Base-by-base conservation (phyloP, 306 rosid genomes). In the Trichosanthes truncata region DNA sequence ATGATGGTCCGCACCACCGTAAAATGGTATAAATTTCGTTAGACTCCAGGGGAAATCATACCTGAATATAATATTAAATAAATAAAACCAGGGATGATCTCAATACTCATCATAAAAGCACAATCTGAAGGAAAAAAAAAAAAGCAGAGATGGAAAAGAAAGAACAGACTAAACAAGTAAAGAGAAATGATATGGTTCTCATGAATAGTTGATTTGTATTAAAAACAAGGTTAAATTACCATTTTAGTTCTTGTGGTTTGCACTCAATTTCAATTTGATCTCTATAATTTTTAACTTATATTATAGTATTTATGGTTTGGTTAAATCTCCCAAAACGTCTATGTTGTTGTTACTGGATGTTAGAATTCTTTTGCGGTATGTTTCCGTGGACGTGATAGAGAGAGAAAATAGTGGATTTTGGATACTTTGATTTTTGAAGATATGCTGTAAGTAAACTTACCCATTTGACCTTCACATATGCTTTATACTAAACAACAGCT, bases 1-100 rank as follows among this genome's bases (percentile, higher is more conserved):
- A 69, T 95, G 97, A 85, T 95, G 79, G 78, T 95, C 99, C 61
- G 99, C 90, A 17, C 99, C 99, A 45, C 94, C 99, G 63, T 95
- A 95, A 84, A 95, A 91, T 46, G 99, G 99, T 82, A 95, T 91
- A 52, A 81, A 89, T 82, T 91, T 93, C 11, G 97, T 90, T 76
- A 82, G 85, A 82, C 82, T 90, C 99, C 97, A 93, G 17, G 97
- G 97, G 76, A 95, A 87, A 80, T 95, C 97, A 77, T 95, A 95
- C 89, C 97, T 95, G 83, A 62, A 41, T 57, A 29, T 43, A 0
- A 56, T 25, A 55, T 67, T 21, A 40, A 10, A 56, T 15, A 15
- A 23, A 77, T 23, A 10, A 57, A 40, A 43, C 14, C 21, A 60
- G 17, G 45, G 29, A 49, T 26, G 45, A 74, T 51, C 56, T 48